Evolutionary conservation across 306 rosid genomes (phyloP).

Genomic region (barrel medic (Medicago truncatula)): MtrunA17r5.0-ANR NC_053048.1:47254501-47255000

Average conservation of each 20-base stretch:
- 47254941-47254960: neutral
- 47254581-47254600: neutral
- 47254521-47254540: neutral
- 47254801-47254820: neutral
- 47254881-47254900: neutral
- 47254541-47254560: constrained; percentile 11
- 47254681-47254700: neutral
- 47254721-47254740: neutral
- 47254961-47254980: neutral
- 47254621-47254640: neutral
- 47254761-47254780: neutral
- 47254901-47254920: neutral
- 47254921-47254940: neutral
- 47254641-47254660: neutral
- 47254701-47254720: neutral
- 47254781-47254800: neutral
- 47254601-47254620: neutral
- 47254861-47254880: neutral
- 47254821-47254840: neutral
- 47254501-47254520: constrained; percentile 5
- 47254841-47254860: neutral
- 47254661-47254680: neutral
- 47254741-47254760: neutral
- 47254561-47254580: neutral
- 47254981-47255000: neutral